These are phyloP conservation scores for Whalleya microplaca DNA, from an alignment of 2,329 filamentous ascomycete species.

Conservation along the genomic window DNA sequence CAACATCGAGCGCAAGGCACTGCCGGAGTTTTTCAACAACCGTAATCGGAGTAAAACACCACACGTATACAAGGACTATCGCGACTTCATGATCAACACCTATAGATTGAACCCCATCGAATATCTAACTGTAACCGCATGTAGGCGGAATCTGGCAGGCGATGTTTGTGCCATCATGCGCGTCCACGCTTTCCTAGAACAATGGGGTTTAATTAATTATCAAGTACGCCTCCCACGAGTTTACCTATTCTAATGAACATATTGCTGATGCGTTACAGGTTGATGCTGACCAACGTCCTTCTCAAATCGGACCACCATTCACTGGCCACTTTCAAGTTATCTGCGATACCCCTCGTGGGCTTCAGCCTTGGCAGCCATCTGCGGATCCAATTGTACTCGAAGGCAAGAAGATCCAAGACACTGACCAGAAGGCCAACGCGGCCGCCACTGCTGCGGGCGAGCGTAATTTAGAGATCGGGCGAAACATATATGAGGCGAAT, in stretches of 20 bases:
- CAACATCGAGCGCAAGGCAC: conserved; percentile 87
- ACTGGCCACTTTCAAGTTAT: conserved; percentile 97
- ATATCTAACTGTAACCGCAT: conserved; percentile 96
- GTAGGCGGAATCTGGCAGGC: conserved; percentile 89
- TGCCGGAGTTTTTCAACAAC: conserved; percentile 98
- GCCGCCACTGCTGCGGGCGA: conserved; percentile 73
- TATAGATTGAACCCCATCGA: conserved; percentile 95
- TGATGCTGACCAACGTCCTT: conserved; percentile 92
- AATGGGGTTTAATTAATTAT: conserved; percentile 99
- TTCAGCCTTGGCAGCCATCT: conserved; percentile 93
- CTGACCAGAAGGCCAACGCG: conserved; percentile 73
- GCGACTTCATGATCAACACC: conserved; percentile 99
- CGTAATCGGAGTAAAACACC: conserved; percentile 98
- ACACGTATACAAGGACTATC: conserved; percentile 97
- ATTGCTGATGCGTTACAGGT: conserved; percentile 63
- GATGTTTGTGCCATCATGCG: conserved; percentile 99
- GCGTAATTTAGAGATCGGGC: conserved; percentile 87
- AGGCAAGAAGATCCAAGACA: conserved; percentile 65
- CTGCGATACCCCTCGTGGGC: conserved; percentile 90
- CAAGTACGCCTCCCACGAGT: conserved; percentile 65
- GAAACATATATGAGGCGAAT: conserved; percentile 93
- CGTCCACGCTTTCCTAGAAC: conserved; percentile 95
- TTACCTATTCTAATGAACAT: conserved; percentile 4
- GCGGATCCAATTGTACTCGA: conserved; percentile 71
- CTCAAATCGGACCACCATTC: conserved; percentile 93